Base-by-base conservation (phyloP, 768 basidiomycete species). In the Lactarius quietus region DNA sequence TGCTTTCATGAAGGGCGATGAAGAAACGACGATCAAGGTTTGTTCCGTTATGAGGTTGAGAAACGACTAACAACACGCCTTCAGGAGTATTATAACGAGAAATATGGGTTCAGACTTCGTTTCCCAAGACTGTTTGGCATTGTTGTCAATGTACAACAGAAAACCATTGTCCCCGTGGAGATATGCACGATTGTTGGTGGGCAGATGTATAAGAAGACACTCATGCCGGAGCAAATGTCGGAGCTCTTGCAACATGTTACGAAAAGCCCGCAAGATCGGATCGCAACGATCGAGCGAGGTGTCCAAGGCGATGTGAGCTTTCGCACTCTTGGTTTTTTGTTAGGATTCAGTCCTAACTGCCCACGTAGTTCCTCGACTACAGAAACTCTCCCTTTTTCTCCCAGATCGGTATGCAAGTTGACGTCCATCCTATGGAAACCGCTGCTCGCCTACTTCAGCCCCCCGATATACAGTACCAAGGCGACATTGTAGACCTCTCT, bases 161-260 rank as follows among this genome's bases (percentile, higher is more conserved):
- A 63, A 26, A 57, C 31, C 3, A 62, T 70, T 23, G 38, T 68
- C 9, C 69, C 69, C 23, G 69, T 53, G 0, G 69, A 70, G 51
- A 59, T 68, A 9, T 70, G 69, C 33, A 65, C 64, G 28, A 70
- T 70, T 18, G 61, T 55, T 5, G 62, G 57, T 20, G 69, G 69
- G 23, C 69, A 70, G 55, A 60, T 68, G 61, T 68, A 52, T 39
- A 70, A 70, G 51, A 68, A 70, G 26, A 56, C 57, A 33, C 53
- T 70, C 18, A 45, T 59, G 39, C 63, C 63, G 6, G 59, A 64
- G 9, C 59, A 65, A 28, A 62, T 61, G 59, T 57, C 62, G 18
- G 66, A 70, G 28, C 59, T 70, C 1, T 23, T 70, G 12, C 60
- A 61, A 15, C 68, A 69, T 6, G 68, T 62, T 18, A 29, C 63